These are phyloP conservation scores for Trichoderma breve DNA, from an alignment of 2,329 filamentous ascomycete species.

Conservation along the genomic window DNA sequence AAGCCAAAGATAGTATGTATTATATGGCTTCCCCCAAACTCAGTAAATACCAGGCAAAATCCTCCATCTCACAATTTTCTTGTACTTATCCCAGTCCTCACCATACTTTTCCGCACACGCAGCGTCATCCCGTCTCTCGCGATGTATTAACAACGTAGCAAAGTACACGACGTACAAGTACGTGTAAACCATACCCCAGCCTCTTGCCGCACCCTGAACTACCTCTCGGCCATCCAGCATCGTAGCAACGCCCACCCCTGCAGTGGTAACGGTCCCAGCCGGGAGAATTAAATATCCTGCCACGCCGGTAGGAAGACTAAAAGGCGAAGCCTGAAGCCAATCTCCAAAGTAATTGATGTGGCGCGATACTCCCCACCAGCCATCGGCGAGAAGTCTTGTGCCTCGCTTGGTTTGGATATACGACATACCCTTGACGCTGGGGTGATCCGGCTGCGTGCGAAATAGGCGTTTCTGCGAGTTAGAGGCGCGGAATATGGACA, in stretches of 20 bases:
- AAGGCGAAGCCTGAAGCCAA: slow-evolving; percentile 87
- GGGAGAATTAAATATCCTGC: slow-evolving; percentile 72
- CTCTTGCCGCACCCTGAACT: slow-evolving; percentile 67
- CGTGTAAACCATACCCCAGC: slow-evolving; percentile 81
- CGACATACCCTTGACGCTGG: slow-evolving; percentile 69
- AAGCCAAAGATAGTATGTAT: neutral
- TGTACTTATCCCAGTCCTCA: slow-evolving; percentile 83
- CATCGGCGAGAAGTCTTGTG: slow-evolving; percentile 73
- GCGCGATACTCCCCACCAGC: slow-evolving; percentile 87
- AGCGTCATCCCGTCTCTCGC: slow-evolving; percentile 79
- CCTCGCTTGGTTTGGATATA: slow-evolving; percentile 81
- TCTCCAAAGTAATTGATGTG: slow-evolving; percentile 95
- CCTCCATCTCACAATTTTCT: slow-evolving; percentile 69
- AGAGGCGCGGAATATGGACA: slow-evolving; percentile 81
- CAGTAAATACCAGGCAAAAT: slow-evolving; percentile 84
- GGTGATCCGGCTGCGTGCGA: slow-evolving; percentile 77
- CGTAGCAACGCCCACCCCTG: slow-evolving; percentile 48
- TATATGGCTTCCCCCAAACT: no score
- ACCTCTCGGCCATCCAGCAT: slow-evolving; percentile 60
- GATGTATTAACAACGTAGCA: slow-evolving; percentile 75
- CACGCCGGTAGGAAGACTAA: slow-evolving; percentile 77
- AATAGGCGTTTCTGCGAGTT: slow-evolving; percentile 95
- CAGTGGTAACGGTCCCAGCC: slow-evolving; percentile 38
- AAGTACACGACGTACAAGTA: slow-evolving; percentile 94
- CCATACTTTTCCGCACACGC: slow-evolving; percentile 88